Evolutionary conservation across 495 filamentous ascomycete genomes (phyloP), one percentile per base, ranked within the genome.

Genomic region (Talaromyces proteolyticus): DNA sequence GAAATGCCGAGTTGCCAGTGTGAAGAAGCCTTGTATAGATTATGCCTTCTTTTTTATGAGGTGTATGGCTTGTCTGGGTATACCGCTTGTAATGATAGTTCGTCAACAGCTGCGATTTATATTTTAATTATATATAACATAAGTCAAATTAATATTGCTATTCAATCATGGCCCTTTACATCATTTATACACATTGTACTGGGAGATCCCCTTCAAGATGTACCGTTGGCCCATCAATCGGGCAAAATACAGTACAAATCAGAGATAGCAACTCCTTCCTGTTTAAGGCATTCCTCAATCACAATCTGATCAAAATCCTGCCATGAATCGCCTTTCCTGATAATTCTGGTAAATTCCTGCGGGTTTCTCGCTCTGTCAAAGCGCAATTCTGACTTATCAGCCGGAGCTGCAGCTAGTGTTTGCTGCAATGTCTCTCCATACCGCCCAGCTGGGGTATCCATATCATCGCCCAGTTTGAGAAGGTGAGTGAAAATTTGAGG

Each of bases 1-100:
- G 87, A 58, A 90, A 89, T 61, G 78, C 81, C 18, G 87, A 90
- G 63, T 67, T 91, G 62, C 89, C 86, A 49, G 89, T 93, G 49
- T 86, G 58, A 74, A 11, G 2, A 42, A 20, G 19, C 10, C 18
- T n/a, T 45, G 23, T 44, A 45, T 20, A 45, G 2, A 25, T 18
- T 14, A 8, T 4, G 29, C 8, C 14, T 34, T 34, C 29, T 14
- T 34, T 34, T 34, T 34, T 14, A 34, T 14, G 29, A 34, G 29
- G 29, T 34, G 29, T 34, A 34, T 34, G 8, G 29, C 29, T 34
- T 34, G 29, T 34, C 14, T 4, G 4, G 14, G 29, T 34, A 34
- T 34, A 4, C 1, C 4, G 29, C 29, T 34, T 34, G 8, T 34
- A 34, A 34, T 34, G 29, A 34, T 34, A 34, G 14, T 10, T 14